Evolutionary conservation across 2,329 filamentous ascomycete genomes (phyloP), one percentile per base, ranked within the genome.

Genomic region (Trichoderma atroviride): DNA sequence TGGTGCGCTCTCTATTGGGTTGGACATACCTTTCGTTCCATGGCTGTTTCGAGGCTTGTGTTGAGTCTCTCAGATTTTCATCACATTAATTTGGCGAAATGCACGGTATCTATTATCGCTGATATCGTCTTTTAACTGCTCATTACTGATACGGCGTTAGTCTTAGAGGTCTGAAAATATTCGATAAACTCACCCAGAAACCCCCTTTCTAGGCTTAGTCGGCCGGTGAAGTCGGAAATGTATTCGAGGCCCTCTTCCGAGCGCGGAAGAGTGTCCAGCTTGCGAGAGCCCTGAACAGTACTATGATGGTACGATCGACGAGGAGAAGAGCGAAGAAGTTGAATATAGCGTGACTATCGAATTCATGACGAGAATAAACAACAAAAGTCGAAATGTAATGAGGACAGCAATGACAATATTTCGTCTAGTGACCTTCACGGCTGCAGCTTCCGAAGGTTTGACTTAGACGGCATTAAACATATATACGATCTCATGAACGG

Each of bases 171-270:
- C 81, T 31, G 69, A 74, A 3, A 75, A 78, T 0, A 79, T 77
- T 0, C 74, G 79, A 2, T 14, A 75, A 78, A 1, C 73, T 81
- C 0, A 74, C 81, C 1, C 73, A 75, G 14, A 75, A 74, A 0
- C 75, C 81, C 24, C 80, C 79, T 0, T 73, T 75, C 0, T 72
- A 79, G 31, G 76, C n/a, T 72, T 72, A 0, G 76, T 74, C 0
- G 81, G 78, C 33, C 74, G 75, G 0, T 71, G 80, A 0, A 65
- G 80, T 0, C 81, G 79, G 79, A 78, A 78, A 19, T 80, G 75
- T 24, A 79, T 82, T 11, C 73, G 77, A 0, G 77, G 76, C 0
- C 68, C 81, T 24, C 73, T 80, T 5, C 78, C 79, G 0, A 71
- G 77, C 1, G 71, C 81, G 27, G 75, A 72, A 31, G 40, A 43